Evolutionary conservation across 495 filamentous ascomycete species (phyloP), one percentile per base, ranked within the genome.

Genomic region (Aspergillus incahuasiensis): DNA sequence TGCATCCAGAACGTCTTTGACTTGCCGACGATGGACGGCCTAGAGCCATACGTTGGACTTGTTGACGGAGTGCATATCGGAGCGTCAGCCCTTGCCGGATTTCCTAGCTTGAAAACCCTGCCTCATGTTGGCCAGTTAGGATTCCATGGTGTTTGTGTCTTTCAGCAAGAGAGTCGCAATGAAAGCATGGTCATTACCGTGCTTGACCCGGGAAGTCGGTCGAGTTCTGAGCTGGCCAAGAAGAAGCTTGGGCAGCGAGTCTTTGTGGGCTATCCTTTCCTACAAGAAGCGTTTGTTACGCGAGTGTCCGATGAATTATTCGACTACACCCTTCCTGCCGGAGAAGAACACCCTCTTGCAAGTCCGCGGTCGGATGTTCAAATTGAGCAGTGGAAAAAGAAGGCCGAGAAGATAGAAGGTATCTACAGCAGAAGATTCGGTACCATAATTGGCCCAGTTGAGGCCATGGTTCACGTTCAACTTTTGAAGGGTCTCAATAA

Each of bases 1-100:
- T 99, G 95, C 63, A 82, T 96, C 41, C 87, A 95, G 70, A 99
- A 97, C 65, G 87, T 92, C 22, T 99, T 94, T 61, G 95, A 99
- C 45, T 75, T 97, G 20, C 95, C 95, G 13, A 87, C 86, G 1
- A 88, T 96, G 67, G 94, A 97, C 55, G 95, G 94, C 0, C 67
- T 96, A 39, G 88, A 96, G 39, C 86, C 90, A 25, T 87, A 88
- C 60, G 82, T 90, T 53, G 95, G 92, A 8, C 72, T 99, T 35
- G 84, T 94, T 53, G 82, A 91, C n/a, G 92, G 90, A 41, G 92
- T 88, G 2, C 86, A 91, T 60, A 74, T 97, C 48, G 92, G 92
- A 12, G 75, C 80, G 22, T 76, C 83, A 19, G 90, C 95, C 5
- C 73, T 97, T 46, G 94, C 95, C 56, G 92, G 94, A 7, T 99